Evolutionary conservation across 2,329 filamentous ascomycete species (phyloP), one percentile per base, ranked within the genome.

Genomic region (Decorospora gaudefroyi): DNA sequence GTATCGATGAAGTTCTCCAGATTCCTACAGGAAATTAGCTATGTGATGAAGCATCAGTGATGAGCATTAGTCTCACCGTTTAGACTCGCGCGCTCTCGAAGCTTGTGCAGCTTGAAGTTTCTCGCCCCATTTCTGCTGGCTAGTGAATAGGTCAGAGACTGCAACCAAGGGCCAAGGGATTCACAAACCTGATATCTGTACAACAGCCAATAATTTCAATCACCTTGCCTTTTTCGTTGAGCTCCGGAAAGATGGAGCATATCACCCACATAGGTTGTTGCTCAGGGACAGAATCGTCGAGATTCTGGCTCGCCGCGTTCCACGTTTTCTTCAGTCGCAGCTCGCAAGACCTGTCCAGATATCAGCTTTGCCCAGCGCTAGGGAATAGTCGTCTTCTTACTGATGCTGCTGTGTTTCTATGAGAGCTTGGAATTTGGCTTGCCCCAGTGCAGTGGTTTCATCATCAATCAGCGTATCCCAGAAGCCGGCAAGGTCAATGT

Each of bases 251-350:
- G 4, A 64, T 62, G 1, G 64, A 65, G 15, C 53, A 59, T 2
- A 69, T 25, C 4, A 70, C 53, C 65, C 67, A 70, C 29, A 57
- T 57, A 12, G 47, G 59, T 35, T 61, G 49, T 29, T 42, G 10
- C 18, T 56, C 49, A 4, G 57, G 36, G 6, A 50, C 23, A 1
- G 30, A 15, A 11, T 54, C 51, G 11, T 48, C 43, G 3, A 42
- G 22, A 13, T 22, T 29, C 12, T 28, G 53, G 19, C 11, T 47
- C 46, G 34, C 55, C 44, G 46, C 62, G n/a, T 53, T 59, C 66
- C 70, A 73, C 0, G 58, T 61, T 22, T 61, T 67, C 17, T 59
- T 71, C 10, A 72, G 57, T 7, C 67, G 64, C n/a, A 73, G 64
- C 35, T 74, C 72, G 5, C 72, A 57, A 4, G 49, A 55, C 22